These are phyloP conservation scores for Calonectria henricotiae DNA, from an alignment of 2,329 filamentous ascomycete genomes.

Conservation along the genomic window DNA sequence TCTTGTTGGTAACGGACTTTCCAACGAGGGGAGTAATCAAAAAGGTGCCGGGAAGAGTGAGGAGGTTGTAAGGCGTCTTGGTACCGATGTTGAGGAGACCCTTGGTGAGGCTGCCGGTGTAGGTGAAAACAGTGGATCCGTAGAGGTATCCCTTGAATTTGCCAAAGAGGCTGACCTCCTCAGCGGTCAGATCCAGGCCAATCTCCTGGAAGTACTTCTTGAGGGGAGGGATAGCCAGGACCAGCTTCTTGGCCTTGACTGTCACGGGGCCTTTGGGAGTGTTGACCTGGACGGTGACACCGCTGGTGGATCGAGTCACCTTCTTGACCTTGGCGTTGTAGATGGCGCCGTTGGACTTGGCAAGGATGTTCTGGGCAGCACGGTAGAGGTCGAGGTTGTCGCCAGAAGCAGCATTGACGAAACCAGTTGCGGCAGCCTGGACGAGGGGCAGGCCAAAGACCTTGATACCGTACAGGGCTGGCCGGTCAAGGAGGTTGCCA, in stretches of 20 bases:
- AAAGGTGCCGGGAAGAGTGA: constrained; percentile 31
- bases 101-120: constrained; percentile 11
- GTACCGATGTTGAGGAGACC: constrained; percentile 37
- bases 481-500: constrained; percentile 17
- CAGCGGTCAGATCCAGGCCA: constrained; percentile 18
- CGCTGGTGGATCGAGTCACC: constrained; percentile 11
- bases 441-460: constrained; percentile 6
- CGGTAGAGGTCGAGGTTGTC: constrained; percentile 28
- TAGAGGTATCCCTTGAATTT: constrained; percentile 41
- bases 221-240: constrained; percentile 43
- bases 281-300: constrained; percentile 5
- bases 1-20: constrained; percentile 18
- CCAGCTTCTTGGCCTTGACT: constrained; percentile 40
- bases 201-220: constrained; percentile 38
- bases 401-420: constrained; percentile 25
- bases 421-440: not conserved
- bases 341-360: not conserved
- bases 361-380: not conserved
- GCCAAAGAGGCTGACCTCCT: constrained; percentile 37
- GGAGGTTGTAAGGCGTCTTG: constrained; percentile 28
- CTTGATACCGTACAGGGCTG: constrained; percentile 27
- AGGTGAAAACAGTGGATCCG: constrained; percentile 35
- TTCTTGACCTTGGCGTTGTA: constrained; percentile 6
- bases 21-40: constrained; percentile 15
- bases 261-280: constrained; percentile 9